Evolutionary conservation across 2,329 filamentous ascomycete species (phyloP), one percentile per base, ranked within the genome.

Genomic region (Hirsutella minnesotensis): DNA sequence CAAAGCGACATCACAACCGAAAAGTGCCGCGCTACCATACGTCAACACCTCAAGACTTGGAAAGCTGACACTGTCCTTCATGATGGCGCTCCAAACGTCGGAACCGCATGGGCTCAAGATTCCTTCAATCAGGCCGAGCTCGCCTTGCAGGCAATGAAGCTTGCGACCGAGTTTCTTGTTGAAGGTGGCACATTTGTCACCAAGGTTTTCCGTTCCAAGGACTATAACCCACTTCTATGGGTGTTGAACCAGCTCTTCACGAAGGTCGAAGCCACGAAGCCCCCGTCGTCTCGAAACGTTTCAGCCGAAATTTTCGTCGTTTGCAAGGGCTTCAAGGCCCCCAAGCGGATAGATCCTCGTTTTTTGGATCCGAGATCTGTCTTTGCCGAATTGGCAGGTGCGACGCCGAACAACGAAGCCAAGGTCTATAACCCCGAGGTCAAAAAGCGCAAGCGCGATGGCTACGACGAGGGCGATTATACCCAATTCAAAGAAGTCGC

Each of bases 271-370:
- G 90, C 94, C 39, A 98, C 92, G 5, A 98, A 98, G 64, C 92
- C 92, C 3, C 92, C 92, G 0, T 94, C 88, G 1, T 95, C 87
- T 9, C 77, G 92, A 69, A 95, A 94, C 56, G 90, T 98, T 41
- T 95, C 88, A 8, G 92, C 92, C 51, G 92, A 98, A 70, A 96
- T 96, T 34, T 98, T 98, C 69, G 90, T 96, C 49, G 92, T 98
- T 29, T 96, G 90, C 65, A 79, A 83, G 51, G 92, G 90, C 18
- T 98, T 80, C 72, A 96, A 95, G 66, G 90, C 90, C 0, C 92
- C 92, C 3, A 96, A 95, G 66, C 77, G 80, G 49, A 78, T 98
- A 46, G 92, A 98, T 56, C 88, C 90, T 9, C 86, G 86, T 51
- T 94, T 98, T 60, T 71, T 98, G 41, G 92, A 98, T 56, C 79